A percentile compares a stretch with the other conserved stretches of the same genome.
These are phyloP conservation scores for Penicillium sp. DNA, from an alignment of 2,329 filamentous ascomycete genomes.

Conservation along the genomic window DNA sequence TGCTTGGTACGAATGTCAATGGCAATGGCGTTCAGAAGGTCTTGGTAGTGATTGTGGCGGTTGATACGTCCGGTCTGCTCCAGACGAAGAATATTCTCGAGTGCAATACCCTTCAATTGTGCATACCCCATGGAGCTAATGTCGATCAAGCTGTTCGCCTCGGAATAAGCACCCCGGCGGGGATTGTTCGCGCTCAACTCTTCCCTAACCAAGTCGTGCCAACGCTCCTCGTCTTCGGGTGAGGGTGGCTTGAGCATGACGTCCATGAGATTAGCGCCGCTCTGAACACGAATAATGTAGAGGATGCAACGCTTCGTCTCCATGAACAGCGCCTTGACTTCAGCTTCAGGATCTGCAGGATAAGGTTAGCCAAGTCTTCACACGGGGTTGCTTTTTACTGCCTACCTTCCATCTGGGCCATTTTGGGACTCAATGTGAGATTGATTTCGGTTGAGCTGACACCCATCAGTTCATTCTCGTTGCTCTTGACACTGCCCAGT, in stretches of 20 bases:
- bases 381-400: background rate
- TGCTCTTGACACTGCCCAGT: constrained; percentile 92
- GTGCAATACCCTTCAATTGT: constrained; percentile 86
- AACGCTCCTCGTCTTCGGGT: constrained; percentile 84
- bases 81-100: constrained; percentile 90
- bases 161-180: constrained; percentile 84
- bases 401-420: constrained; percentile 76
- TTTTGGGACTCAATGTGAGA: constrained; percentile 84
- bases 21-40: constrained; percentile 95
- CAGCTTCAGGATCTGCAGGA: constrained; percentile 76
- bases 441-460: constrained; percentile 87
- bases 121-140: constrained; percentile 87
- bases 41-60: constrained; percentile 87
- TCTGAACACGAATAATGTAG: constrained; percentile 97
- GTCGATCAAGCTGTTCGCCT: constrained; percentile 78
- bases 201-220: constrained; percentile 77
- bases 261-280: constrained; percentile 86
- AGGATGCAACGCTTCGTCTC: constrained; percentile 96
- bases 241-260: constrained; percentile 90
- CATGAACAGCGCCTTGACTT: constrained; percentile 91
- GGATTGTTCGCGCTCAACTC: constrained; percentile 71
- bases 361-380: constrained; percentile 9
- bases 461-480: constrained; percentile 88
- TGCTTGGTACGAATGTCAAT: constrained; percentile 97
- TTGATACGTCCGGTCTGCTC: constrained; percentile 87